Base-by-base conservation (phyloP, 345 rosid species). In the Excoecaria agallocha region DNA sequence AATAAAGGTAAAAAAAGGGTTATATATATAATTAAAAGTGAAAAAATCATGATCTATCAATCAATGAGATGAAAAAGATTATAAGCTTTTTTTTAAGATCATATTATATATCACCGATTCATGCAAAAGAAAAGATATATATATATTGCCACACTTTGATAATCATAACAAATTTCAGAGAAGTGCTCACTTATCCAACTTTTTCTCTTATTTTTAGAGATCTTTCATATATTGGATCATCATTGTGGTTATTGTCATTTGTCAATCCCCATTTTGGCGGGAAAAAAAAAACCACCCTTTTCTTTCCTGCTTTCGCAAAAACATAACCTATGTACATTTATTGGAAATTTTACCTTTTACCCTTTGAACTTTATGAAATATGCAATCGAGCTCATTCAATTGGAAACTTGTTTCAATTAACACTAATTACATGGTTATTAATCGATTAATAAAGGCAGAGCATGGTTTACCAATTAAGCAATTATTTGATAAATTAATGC, bases 11-110 rank as follows among this genome's bases (percentile, higher is more conserved):
- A 1, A 68, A 69, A 74, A 80, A 70, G 15, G 17, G 19, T 17
- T 52, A 20, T 62, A 81, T 73, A 69, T 4, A 49, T 49, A 49
- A n/a, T n/a, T n/a, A 82, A 60, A 78, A 79, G 85, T 68, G 80
- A 80, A 77, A 81, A 80, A 78, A 76, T 78, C 69, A 84, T 84
- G 71, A 86, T 86, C 85, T 74, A 74, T 82, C 86, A 82, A 86
- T 86, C 84, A 82, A 77, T 80, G 61, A 67, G 78, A 76, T 69
- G 73, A 71, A 80, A 80, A 86, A 78, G 84, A 80, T 73, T 38
- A 66, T 61, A 10, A 30, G 76, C 84, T 86, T 84, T 85, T n/a
- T 43, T 78, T 71, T 54, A 16, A 52, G 57, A 54, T 50, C 0
- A 50, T 50, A 50, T 3, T 50, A 67, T 38, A 80, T 2, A 35